phyloP scores from a whole-genome alignment of 176 grass and related monocot genomes.

The Otatea glauca region DNA sequence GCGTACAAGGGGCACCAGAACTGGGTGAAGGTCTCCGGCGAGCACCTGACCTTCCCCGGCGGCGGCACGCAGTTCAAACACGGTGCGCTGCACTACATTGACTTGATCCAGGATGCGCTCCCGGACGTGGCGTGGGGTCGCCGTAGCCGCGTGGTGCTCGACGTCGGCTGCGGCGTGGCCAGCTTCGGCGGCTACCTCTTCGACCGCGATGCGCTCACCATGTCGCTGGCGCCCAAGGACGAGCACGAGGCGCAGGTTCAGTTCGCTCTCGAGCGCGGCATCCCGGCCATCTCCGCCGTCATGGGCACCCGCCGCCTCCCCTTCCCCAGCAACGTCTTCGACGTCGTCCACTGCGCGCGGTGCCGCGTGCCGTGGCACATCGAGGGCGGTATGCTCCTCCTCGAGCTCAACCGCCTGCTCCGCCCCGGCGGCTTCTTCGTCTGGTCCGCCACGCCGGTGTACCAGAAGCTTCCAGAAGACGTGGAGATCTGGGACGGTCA shows the following conservation, averaged over 20 bases:
- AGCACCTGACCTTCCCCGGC: conserved; percentile 86
- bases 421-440: conserved; percentile 92
- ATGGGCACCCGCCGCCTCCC: conserved; percentile 90
- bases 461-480: conserved; percentile 74
- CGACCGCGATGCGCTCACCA: conserved; percentile 78
- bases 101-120: conserved; percentile 64
- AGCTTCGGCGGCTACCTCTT: conserved; percentile 93
- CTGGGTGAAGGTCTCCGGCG: conserved; percentile 90
- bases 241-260: conserved; percentile 99
- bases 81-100: conserved; percentile 83
- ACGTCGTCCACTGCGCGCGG: conserved; percentile 86
- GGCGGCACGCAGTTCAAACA: conserved; percentile 95
- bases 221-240: conserved; percentile 96
- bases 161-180: conserved; percentile 95
- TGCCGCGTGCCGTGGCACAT: conserved; percentile 94
- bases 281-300: conserved; percentile 89
- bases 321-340: conserved; percentile 76
- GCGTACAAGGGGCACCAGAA: conserved; percentile 82
- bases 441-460: conserved; percentile 94
- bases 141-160: conserved; percentile 66
- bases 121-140: conserved; percentile 71
- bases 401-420: conserved; percentile 83
- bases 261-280: conserved; percentile 94
- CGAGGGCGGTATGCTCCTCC: conserved; percentile 79
- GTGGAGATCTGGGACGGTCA: conserved; percentile 92